Evolutionary conservation across 2,329 filamentous ascomycete genomes (phyloP).

Genomic region (Nemania sp.): DNA sequence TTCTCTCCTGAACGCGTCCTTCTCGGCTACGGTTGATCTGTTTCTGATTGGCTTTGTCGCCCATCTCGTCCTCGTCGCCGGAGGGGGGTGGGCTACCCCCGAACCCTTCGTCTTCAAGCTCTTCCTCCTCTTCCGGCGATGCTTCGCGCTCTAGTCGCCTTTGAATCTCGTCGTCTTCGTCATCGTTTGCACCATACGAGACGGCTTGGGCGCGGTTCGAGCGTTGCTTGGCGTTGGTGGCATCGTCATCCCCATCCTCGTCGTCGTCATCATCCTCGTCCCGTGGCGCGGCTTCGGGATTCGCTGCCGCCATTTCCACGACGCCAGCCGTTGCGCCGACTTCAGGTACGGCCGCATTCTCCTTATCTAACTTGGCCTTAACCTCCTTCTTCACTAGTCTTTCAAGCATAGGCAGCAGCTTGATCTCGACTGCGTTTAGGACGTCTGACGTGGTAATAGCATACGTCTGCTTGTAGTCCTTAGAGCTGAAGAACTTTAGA

Average conservation of each 20-base stretch:
- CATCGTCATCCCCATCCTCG: slow-evolving; percentile 83
- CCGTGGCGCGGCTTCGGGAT: slow-evolving; percentile 49
- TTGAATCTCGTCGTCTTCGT: slow-evolving; percentile 85
- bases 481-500: slow-evolving; percentile 83
- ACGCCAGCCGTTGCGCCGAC: slow-evolving; percentile 69
- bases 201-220: slow-evolving; percentile 84
- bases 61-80: slow-evolving; percentile 55
- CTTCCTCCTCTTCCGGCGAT: slow-evolving; percentile 67
- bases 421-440: slow-evolving; percentile 80
- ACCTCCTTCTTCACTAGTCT: slow-evolving; percentile 80
- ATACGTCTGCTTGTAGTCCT: slow-evolving; percentile 88
- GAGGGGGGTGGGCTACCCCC: slow-evolving; percentile 60
- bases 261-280: slow-evolving; percentile 75
- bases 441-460: slow-evolving; percentile 85
- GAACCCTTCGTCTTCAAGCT: slow-evolving; percentile 66
- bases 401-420: slow-evolving; percentile 79
- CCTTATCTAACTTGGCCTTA: slow-evolving; percentile 79
- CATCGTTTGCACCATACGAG: slow-evolving; percentile 92
- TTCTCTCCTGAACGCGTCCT: slow-evolving; percentile 72
- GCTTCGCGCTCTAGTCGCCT: slow-evolving; percentile 70
- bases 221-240: slow-evolving; percentile 77
- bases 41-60: slow-evolving; percentile 45
- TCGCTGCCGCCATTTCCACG: slow-evolving; percentile 63
- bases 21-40: slow-evolving; percentile 63
- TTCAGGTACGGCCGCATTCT: slow-evolving; percentile 79